Conservation (phyloP, 2,329 filamentous ascomycete genomes). For the Epichloe amarillans region DNA sequence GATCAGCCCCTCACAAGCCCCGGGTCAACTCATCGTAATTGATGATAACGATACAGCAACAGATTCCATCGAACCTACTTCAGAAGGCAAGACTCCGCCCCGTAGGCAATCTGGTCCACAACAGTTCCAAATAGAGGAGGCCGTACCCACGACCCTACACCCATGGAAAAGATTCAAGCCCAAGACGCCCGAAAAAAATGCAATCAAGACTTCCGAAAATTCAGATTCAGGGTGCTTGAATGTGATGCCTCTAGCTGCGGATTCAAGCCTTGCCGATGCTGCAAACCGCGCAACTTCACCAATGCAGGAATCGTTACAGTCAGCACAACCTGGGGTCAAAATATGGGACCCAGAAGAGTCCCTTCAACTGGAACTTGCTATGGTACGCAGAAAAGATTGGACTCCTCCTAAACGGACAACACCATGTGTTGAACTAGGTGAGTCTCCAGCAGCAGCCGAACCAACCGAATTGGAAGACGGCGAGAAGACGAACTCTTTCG, state of each 20-base stretch:
- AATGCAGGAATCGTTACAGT: not conserved
- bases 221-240: too few relatives aligned
- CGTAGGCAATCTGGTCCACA: not conserved
- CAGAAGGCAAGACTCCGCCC: not conserved
- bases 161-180: conserved; percentile 25
- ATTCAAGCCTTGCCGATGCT: not conserved
- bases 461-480: conserved; percentile 4
- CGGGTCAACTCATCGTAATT: not conserved
- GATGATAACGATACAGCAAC: conserved; percentile 3
- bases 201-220: not conserved
- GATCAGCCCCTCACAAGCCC: not conserved
- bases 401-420: conserved; percentile 41
- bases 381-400: conserved; percentile 48
- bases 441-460: conserved; percentile 13
- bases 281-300: not conserved
- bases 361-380: conserved; percentile 33
- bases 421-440: conserved; percentile 17
- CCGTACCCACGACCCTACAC: conserved; percentile 13
- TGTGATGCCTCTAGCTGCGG: not conserved
- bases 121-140: not conserved
- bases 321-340: not conserved
- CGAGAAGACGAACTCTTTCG: conserved; percentile 24
- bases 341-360: conserved; percentile 14
- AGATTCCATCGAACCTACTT: not conserved
- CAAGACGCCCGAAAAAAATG: conserved; percentile 1